phyloP scores from a whole-genome alignment of 345 rosid species.

The Corchorus olitorius region DNA sequence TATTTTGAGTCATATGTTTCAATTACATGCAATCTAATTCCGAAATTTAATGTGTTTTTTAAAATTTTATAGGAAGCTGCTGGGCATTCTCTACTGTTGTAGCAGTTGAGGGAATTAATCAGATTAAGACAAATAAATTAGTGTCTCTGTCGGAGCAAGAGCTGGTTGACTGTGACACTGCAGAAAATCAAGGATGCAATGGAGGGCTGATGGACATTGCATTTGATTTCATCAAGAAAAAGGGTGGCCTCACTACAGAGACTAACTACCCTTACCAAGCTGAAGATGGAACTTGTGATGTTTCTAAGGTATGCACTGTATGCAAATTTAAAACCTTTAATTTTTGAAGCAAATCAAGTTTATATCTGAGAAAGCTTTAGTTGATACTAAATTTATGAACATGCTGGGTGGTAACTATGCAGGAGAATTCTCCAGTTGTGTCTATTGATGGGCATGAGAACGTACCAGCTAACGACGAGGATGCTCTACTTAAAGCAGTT shows the following conservation, averaged over 20 bases:
- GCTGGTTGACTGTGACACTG: slow-evolving; percentile 66
- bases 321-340: not conserved
- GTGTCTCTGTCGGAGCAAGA: slow-evolving; percentile 75
- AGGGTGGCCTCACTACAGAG: slow-evolving; percentile 65
- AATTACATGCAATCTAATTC: not conserved
- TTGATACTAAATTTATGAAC: not conserved
- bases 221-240: slow-evolving; percentile 59
- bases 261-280: slow-evolving; percentile 57
- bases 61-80: slow-evolving; percentile 57
- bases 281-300: slow-evolving; percentile 45
- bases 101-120: slow-evolving; percentile 75
- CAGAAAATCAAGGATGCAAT: slow-evolving; percentile 65
- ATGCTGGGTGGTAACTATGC: not conserved
- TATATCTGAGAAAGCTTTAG: not conserved
- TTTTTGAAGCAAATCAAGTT: too few species aligned
- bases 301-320: slow-evolving; percentile 27
- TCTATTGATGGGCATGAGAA: slow-evolving; percentile 70
- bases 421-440: slow-evolving; percentile 46
- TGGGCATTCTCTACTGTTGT: slow-evolving; percentile 82
- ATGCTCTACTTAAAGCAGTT: slow-evolving; percentile 60
- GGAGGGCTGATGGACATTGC: slow-evolving; percentile 82
- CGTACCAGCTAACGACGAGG: slow-evolving; percentile 63
- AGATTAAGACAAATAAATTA: slow-evolving; percentile 53
- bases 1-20: not conserved
- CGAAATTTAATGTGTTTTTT: not conserved